Evolutionary conservation across 805 yeast genomes (phyloP), one percentile per base, ranked within the genome.

Genomic region (Cyberlindnera misumaiensis): DNA sequence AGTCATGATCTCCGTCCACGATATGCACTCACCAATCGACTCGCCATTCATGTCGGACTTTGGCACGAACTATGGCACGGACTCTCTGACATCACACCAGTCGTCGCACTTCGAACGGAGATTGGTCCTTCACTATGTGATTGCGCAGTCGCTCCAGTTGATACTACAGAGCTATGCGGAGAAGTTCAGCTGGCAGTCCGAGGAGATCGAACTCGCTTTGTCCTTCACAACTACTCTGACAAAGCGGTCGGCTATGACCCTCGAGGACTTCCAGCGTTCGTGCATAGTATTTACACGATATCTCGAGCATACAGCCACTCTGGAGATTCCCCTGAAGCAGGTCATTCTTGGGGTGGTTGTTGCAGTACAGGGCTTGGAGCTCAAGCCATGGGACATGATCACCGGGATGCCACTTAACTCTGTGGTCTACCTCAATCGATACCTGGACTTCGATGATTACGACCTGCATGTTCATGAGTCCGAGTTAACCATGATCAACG

Each of bases 401-500:
- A 41, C 51, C 3, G 51, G 51, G 8, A 27, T 36, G 16, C 45
- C 41, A 24, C 6, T 29, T 34, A 28, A 26, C 9, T 28, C 32
- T 5, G 13, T 39, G 28, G 24, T n/a, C 2, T 29, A 29, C 15
- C 28, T 46, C 8, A 18, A 29, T 12, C 18, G 12, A 29, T 31
- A 38, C 17, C 28, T 41, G 34, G 27, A 28, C 13, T 22, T 28
- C 11, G 39, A 43, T 16, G 43, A 44, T 10, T 35, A 6, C 26
- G 38, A 42, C 15, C 32, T 48, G 17, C 11, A 13, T 13, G 28
- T 34, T 17, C 32, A 36, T 4, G 30, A 32, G 14, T 41, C 40
- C 20, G 52, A 49, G 33, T 38, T 49, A 14, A 38, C 30, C 15
- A 43, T 32, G 36, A 40, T 49, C 30, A 49, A 49, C 34, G 45